phyloP scores from a whole-genome alignment of 202 grass and related monocot genomes.

The Digitaria exilis region DNA sequence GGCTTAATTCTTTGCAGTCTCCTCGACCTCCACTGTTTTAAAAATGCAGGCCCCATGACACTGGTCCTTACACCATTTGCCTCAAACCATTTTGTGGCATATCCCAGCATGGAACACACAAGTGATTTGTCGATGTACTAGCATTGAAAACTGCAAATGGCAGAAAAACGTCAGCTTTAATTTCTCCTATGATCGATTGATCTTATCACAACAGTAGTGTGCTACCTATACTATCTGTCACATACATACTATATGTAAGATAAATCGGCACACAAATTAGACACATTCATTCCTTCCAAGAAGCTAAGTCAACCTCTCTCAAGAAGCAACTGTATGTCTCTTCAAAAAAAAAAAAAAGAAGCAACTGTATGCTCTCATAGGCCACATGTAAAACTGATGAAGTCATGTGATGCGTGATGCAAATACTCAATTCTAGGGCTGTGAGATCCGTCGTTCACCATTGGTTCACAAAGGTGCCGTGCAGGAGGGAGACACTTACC shows the following conservation, averaged over 20 bases:
- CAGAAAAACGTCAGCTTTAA: neutral
- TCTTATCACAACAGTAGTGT: constrained; percentile 10
- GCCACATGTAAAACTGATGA: neutral
- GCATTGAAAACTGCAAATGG: neutral
- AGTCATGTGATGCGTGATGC: constrained; percentile 5
- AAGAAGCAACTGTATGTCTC: no score
- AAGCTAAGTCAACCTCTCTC: constrained; percentile 7
- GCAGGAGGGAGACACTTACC: neutral
- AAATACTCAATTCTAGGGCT: neutral
- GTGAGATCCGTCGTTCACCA: neutral
- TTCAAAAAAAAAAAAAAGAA: no score
- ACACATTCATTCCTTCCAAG: neutral
- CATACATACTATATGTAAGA: no score
- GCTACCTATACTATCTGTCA: neutral
- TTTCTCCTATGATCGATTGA: neutral
- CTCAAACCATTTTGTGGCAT: neutral
- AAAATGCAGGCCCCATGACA: neutral
- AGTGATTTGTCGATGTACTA: neutral
- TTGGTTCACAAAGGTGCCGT: neutral
- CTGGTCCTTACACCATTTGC: constrained; percentile 1
- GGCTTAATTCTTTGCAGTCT: neutral
- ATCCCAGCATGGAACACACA: neutral
- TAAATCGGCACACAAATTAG: no score
- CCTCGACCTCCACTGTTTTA: neutral
- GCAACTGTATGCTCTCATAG: neutral